Base-by-base conservation (phyloP, 495 filamentous ascomycete genomes). In the Podospora fimiseda region DNA sequence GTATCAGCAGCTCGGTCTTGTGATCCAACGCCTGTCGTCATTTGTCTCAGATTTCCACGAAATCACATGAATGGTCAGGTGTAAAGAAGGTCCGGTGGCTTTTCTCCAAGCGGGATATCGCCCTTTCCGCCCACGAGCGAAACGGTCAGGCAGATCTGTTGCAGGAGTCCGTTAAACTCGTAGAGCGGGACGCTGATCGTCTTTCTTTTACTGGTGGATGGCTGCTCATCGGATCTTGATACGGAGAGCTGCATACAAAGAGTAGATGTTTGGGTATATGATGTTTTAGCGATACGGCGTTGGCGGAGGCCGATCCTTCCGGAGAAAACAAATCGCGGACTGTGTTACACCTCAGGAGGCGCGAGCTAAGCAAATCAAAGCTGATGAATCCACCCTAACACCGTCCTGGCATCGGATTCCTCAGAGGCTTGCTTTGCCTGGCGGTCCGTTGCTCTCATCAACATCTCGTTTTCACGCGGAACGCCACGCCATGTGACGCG, bases 401-500 rank as follows among this genome's bases (percentile, higher is more conserved):
- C n/a, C n/a, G n/a, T n/a, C n/a, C n/a, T n/a, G n/a, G n/a, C n/a
- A 37, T 37, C 33, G 33, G 33, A 37, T 37, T 8, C 8, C 33
- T 14, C 33, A 8, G n/a, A 37, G n/a, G 8, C 33, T 37, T 14
- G n/a, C 8, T 14, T 37, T 37, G 7, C 33, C n/a, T 37, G 8
- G 33, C 33, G n/a, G n/a, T n/a, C n/a, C n/a, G n/a, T n/a, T n/a
- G n/a, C n/a, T n/a, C n/a, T n/a, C n/a, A n/a, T n/a, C n/a, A 27
- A 15, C 18, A 30, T 37, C n/a, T 37, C 15, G 4, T 33, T 33
- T 9, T 33, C 19, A 54, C 33, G 24, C 39, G 51, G 48, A 52
- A 49, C 54, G 50, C 54, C 50, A 56, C 53, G 57, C 53, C 61
- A 64, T 64, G 59, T 62, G 59, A 60, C 49, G 53, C 55, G 48